These are phyloP conservation scores for Xylariaceae sp. DNA, from an alignment of 2,329 filamentous ascomycete genomes.

Conservation along the genomic window DNA sequence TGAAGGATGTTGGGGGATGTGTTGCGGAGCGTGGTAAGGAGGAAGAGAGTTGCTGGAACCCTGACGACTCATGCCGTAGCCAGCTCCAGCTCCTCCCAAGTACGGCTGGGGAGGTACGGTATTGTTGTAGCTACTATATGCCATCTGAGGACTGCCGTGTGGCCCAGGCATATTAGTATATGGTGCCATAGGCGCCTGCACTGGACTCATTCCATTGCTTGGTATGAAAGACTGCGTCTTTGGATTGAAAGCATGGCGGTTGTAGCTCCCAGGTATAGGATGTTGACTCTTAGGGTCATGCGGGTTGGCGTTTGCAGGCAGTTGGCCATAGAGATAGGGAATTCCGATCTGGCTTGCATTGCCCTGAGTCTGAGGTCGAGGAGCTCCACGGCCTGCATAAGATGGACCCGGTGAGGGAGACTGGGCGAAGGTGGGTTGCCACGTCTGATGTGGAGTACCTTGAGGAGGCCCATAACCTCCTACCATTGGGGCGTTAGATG, in stretches of 20 bases:
- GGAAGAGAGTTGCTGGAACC: slow-evolving; percentile 51
- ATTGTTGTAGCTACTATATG: slow-evolving; percentile 45
- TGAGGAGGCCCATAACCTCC: slow-evolving; percentile 32
- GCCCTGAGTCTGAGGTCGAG: slow-evolving; percentile 22
- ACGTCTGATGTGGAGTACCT: slow-evolving; percentile 28
- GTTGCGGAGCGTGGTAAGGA: slow-evolving; percentile 40
- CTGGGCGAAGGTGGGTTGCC: slow-evolving; percentile 27
- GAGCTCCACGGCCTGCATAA: slow-evolving; percentile 16
- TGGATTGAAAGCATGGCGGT: slow-evolving; percentile 84
- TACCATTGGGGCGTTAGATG: slow-evolving; percentile 29
- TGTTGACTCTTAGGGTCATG: slow-evolving; percentile 73
- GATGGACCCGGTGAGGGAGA: slow-evolving; percentile 19
- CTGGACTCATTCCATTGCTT: slow-evolving; percentile 45
- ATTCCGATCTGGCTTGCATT: slow-evolving; percentile 25
- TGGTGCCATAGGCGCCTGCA: slow-evolving; percentile 43
- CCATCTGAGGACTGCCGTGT: slow-evolving; percentile 50
- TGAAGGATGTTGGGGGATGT: slow-evolving; percentile 33
- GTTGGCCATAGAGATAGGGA: slow-evolving; percentile 75
- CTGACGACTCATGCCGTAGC: slow-evolving; percentile 54
- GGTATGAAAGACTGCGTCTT: slow-evolving; percentile 92
- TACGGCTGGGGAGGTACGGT: slow-evolving; percentile 43
- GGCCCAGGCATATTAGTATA: slow-evolving; percentile 42
- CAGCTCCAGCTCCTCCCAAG: slow-evolving; percentile 30
- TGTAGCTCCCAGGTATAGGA: slow-evolving; percentile 78
- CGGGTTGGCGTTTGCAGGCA: slow-evolving; percentile 65